phyloP scores from a whole-genome alignment of 225 moss, liverwort and hornwort species.

The Ulota crispa region DNA sequence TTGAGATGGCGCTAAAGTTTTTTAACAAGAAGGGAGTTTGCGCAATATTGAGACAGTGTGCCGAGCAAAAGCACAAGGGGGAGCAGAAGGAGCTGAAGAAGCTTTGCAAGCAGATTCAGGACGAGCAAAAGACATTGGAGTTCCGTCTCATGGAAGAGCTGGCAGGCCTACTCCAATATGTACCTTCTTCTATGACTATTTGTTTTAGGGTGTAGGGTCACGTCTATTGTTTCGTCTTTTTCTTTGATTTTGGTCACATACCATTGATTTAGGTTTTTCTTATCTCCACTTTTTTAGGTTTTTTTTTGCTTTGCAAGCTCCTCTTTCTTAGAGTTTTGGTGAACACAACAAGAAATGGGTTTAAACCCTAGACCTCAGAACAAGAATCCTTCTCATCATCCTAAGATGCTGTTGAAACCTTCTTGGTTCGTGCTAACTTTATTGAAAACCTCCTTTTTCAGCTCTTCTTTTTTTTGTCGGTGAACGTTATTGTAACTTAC shows the following conservation, averaged over 20 bases:
- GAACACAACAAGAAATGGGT: neutral
- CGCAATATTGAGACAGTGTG: constrained; percentile 91
- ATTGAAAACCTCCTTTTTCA: neutral
- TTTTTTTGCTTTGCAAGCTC: neutral
- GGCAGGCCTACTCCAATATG: constrained; percentile 75
- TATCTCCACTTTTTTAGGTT: neutral
- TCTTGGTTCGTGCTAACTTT: neutral
- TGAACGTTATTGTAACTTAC: neutral
- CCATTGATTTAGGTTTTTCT: neutral
- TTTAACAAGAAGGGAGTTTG: constrained; percentile 95
- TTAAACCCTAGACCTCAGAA: too few species aligned
- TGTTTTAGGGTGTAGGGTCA: neutral
- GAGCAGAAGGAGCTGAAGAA: constrained; percentile 98
- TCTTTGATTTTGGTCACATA: neutral
- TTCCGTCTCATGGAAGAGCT: constrained; percentile 75
- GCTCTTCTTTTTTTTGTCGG: neutral
- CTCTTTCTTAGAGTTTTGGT: neutral
- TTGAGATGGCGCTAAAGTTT: constrained; percentile 89
- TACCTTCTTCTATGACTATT: neutral
- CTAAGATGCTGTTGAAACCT: neutral
- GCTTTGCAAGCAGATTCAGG: constrained; percentile 85
- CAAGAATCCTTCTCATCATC: neutral
- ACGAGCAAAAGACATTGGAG: constrained; percentile 91
- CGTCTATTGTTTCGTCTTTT: neutral
- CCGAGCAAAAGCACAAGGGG: constrained; percentile 94